Evolutionary conservation across 306 rosid species (phyloP), one percentile per base, ranked within the genome.

Genomic region (Bauhinia variegata): DNA sequence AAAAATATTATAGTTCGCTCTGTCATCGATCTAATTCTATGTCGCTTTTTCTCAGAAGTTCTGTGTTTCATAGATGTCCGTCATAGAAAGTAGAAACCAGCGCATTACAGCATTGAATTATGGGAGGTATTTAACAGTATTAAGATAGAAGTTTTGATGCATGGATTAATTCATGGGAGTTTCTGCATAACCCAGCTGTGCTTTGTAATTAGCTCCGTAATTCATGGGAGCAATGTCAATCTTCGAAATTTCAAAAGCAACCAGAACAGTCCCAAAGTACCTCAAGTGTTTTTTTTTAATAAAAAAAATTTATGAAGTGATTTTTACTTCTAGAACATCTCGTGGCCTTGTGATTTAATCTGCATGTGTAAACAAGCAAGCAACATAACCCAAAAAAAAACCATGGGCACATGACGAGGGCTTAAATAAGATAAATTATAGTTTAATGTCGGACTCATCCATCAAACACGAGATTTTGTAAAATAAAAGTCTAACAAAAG

Each of bases 381-480:
- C 77, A n/a, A n/a, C n/a, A n/a, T n/a, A n/a, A n/a, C n/a, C n/a
- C n/a, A n/a, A n/a, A n/a, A n/a, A n/a, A n/a, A n/a, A n/a, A n/a
- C n/a, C n/a, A n/a, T n/a, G n/a, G n/a, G 54, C n/a, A n/a, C n/a
- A n/a, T n/a, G n/a, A n/a, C 59, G 32, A 31, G 38, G 36, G 47
- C 14, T 31, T 7, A 14, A 57, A 56, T 8, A 75, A 41, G 54
- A 16, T 23, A 63, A 47, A 41, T 33, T 48, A n/a, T n/a, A 41
- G 28, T 31, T 63, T 63, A 63, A 46, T 15, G 69, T 48, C 16
- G 0, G 44, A 31, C 30, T 31, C 31, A 63, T 18, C 17, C 42
- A 63, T 10, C 55, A 63, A n/a, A 63, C n/a, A 47, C 38, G 57
- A 76, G 66, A 56, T 52, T 48, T 18, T 19, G 58, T 53, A 52